These are phyloP conservation scores for Tolypocladium sp. DNA, from an alignment of 2,329 filamentous ascomycete species.

Conservation along the genomic window DNA sequence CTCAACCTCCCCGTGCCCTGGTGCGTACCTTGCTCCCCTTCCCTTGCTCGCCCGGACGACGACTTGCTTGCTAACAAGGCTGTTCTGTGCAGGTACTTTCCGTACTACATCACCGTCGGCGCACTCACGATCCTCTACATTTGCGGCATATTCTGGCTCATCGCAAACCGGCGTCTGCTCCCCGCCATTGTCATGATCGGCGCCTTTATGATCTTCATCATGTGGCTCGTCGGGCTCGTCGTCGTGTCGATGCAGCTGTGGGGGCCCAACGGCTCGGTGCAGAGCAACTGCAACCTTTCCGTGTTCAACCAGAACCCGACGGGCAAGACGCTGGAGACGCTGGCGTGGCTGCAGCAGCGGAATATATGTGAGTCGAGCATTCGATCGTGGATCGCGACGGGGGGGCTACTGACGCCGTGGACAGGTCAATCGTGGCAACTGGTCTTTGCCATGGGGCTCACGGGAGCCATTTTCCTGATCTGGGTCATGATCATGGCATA, in stretches of 20 bases:
- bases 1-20: conserved; percentile 49
- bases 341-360: conserved; percentile 56
- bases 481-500: conserved; percentile 63
- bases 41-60: not conserved
- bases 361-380: conserved; percentile 46
- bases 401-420: conserved; percentile 7
- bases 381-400: no score
- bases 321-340: conserved; percentile 42
- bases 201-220: conserved; percentile 54
- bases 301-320: conserved; percentile 42
- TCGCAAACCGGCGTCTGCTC: conserved; percentile 50
- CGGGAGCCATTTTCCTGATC: conserved; percentile 51
- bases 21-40: conserved; percentile 26
- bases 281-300: conserved; percentile 46
- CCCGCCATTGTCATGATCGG: conserved; percentile 55
- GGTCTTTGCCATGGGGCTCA: conserved; percentile 53
- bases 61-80: not conserved
- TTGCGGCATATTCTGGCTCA: conserved; percentile 52
- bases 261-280: conserved; percentile 50
- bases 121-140: conserved; percentile 59
- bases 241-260: conserved; percentile 55
- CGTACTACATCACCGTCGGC: conserved; percentile 53
- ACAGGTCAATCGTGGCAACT: conserved; percentile 55
- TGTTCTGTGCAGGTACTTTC: conserved; percentile 48
- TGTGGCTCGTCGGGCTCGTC: conserved; percentile 60